Evolutionary conservation across 2,329 filamentous ascomycete genomes (phyloP).

Genomic region (Calonectria ilicicola): DNA sequence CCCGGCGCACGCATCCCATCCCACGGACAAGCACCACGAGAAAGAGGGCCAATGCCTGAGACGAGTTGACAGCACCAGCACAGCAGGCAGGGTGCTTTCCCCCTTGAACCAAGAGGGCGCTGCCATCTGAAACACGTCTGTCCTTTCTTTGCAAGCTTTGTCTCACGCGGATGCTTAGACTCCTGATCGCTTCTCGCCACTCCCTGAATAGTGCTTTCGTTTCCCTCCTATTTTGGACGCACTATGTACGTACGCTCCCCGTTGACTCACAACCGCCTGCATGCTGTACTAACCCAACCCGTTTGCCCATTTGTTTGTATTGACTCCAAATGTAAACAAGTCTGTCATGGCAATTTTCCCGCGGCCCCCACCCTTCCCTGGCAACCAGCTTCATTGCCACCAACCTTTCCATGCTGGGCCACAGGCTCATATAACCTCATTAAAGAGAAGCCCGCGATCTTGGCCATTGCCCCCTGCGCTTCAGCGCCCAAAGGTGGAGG

Average conservation of each 20-base stretch:
- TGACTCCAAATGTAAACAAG: slow-evolving; percentile 38
- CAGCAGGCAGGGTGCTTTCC: background rate
- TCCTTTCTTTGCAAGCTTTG: background rate
- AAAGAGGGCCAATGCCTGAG: background rate
- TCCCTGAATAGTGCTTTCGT: background rate
- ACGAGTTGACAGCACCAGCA: background rate
- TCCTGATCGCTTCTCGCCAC: background rate
- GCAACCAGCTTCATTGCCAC: slow-evolving; percentile 36
- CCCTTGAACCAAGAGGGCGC: background rate
- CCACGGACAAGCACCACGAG: background rate
- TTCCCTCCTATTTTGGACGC: background rate
- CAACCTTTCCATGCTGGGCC: slow-evolving; percentile 39
- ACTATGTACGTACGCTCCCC: background rate
- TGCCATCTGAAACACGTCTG: background rate
- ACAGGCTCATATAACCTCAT: slow-evolving; percentile 31
- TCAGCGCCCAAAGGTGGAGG: background rate
- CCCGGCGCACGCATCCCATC: slow-evolving; percentile 2
- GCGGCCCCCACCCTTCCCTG: slow-evolving; percentile 40
- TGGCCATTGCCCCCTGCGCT: background rate
- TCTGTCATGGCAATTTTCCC: slow-evolving; percentile 26
- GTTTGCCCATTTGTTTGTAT: slow-evolving; percentile 40
- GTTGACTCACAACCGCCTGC: slow-evolving; percentile 28
- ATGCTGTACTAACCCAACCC: background rate
- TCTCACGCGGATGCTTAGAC: background rate
- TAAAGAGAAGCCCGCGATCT: slow-evolving; percentile 30